These are phyloP conservation scores for Aureobasidium sp. DNA, from an alignment of 2,329 filamentous ascomycete genomes.

Conservation along the genomic window DNA sequence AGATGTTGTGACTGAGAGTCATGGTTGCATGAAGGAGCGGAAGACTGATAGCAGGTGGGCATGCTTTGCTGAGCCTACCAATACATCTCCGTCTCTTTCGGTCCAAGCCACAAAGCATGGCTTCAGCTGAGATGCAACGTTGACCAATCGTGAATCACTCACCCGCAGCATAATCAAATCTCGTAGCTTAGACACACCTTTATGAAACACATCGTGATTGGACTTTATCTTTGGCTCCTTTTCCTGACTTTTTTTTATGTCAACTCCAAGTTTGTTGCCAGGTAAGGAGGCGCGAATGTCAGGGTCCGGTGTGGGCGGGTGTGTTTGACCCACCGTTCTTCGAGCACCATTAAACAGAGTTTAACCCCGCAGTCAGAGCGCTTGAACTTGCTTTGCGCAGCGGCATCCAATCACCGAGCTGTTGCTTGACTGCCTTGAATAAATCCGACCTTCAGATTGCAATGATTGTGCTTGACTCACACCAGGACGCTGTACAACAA, in stretches of 20 bases:
- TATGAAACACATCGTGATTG: not conserved
- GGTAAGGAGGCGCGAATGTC: not conserved
- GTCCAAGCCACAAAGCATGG: constrained; percentile 8
- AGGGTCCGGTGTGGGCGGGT: not conserved
- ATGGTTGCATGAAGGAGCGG: not conserved
- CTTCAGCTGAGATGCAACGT: constrained; percentile 10
- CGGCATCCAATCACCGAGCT: not conserved
- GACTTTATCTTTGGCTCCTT: not conserved
- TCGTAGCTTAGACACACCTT: not conserved
- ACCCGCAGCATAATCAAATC: not conserved
- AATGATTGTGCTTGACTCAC: no score
- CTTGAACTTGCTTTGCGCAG: not conserved
- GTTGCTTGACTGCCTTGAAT: no score
- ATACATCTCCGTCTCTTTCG: not conserved
- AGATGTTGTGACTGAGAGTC: not conserved
- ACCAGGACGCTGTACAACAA: no score
- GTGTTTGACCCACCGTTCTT: not conserved
- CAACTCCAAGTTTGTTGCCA: no score
- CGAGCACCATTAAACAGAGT: not conserved
- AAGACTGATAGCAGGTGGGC: not conserved
- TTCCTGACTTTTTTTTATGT: no score
- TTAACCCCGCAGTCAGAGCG: not conserved
- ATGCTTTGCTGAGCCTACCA: not conserved
- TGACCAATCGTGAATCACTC: not conserved
- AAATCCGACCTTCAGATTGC: no score